phyloP scores from a whole-genome alignment of 768 basidiomycete genomes.

The Amanita jacksonii region DNA sequence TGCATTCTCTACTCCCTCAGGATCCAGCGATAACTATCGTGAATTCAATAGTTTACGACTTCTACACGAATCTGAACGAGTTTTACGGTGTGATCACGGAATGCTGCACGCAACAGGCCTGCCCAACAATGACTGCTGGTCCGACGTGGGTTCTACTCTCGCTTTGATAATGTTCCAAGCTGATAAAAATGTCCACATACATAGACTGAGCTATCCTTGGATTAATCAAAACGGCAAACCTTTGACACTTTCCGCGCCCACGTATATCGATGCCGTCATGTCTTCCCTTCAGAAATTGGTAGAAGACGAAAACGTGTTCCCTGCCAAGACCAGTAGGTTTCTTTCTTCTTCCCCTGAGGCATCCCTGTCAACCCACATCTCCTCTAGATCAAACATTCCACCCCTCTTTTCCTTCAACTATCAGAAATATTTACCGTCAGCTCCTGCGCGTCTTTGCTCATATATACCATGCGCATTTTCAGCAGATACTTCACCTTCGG shows the following conservation, averaged over 20 bases:
- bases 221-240: constrained; percentile 86
- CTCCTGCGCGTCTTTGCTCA: constrained; percentile 96
- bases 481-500: constrained; percentile 83
- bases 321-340: constrained; percentile 80
- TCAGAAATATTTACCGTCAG: constrained; percentile 93
- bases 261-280: constrained; percentile 97
- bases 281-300: constrained; percentile 91
- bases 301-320: constrained; percentile 91
- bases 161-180: background rate
- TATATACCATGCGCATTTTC: constrained; percentile 92
- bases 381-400: constrained; percentile 78
- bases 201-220: constrained; percentile 90
- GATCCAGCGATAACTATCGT: background rate
- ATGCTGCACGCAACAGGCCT: constrained; percentile 82
- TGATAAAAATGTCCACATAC: background rate
- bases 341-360: background rate
- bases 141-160: constrained; percentile 47
- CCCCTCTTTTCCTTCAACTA: constrained; percentile 77
- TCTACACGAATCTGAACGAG: constrained; percentile 94
- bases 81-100: constrained; percentile 94
- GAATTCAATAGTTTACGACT: constrained; percentile 71
- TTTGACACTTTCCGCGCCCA: constrained; percentile 83
- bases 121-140: constrained; percentile 90
- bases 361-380: background rate
- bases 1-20: constrained; percentile 10